These are phyloP conservation scores for Cymbopogon citratus DNA, from an alignment of 176 grass and related monocot species.

Conservation along the genomic window DNA sequence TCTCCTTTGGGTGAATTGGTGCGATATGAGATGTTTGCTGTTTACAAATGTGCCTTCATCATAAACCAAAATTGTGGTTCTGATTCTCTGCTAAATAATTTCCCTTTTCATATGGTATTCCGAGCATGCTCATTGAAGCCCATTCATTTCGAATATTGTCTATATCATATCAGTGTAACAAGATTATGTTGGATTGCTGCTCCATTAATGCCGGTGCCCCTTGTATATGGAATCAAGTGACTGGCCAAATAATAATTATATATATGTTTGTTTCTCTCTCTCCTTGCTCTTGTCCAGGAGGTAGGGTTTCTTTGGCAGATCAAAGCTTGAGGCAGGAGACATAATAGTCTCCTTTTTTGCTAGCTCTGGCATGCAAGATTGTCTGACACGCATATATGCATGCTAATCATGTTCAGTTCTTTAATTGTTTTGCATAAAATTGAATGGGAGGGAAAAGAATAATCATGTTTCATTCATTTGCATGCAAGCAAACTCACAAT, in stretches of 20 bases:
- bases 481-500: no score
- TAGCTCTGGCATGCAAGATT: no score
- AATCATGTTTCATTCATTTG: no score
- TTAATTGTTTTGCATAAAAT: no score
- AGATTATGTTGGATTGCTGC: constrained; percentile 12
- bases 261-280: not conserved
- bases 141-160: constrained; percentile 13
- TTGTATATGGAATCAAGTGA: constrained; percentile 2
- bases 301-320: constrained; percentile 28
- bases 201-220: not conserved
- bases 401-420: no score
- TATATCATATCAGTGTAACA: not conserved
- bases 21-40: not conserved
- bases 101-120: not conserved
- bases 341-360: no score
- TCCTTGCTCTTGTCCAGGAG: not conserved
- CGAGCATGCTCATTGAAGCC: not conserved
- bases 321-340: constrained; percentile 14
- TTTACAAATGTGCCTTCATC: not conserved
- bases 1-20: not conserved
- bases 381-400: no score
- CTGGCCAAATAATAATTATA: not conserved
- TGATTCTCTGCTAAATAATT: not conserved
- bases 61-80: not conserved
- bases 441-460: no score